Evolutionary conservation across 2,329 filamentous ascomycete species (phyloP).

Genomic region (Paracorniculantispora psalliotae): DNA sequence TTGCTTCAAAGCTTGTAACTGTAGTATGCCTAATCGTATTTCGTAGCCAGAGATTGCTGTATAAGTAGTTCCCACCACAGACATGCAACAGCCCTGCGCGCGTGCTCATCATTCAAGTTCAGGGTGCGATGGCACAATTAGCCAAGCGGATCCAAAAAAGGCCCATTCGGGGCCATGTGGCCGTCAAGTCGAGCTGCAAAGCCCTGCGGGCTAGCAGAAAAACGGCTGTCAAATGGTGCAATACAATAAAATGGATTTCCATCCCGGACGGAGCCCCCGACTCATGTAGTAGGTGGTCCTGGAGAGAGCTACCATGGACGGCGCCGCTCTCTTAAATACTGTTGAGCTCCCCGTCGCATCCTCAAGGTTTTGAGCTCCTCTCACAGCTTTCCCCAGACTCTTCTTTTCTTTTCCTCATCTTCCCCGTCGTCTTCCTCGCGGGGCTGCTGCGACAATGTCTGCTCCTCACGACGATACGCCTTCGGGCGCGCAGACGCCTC

Average conservation of each 20-base stretch:
- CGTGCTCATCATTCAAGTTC: constrained; percentile 1
- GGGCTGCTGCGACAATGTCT: neutral
- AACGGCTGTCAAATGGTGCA: constrained; percentile 7
- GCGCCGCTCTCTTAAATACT: neutral
- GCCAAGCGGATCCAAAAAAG: neutral
- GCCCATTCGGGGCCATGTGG: neutral
- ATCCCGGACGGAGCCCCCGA: neutral
- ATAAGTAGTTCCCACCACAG: neutral
- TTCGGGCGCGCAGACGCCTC: constrained; percentile 5
- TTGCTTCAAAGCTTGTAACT: too few species aligned
- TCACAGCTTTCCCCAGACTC: neutral
- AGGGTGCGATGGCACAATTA: constrained; percentile 14
- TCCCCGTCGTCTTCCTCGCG: neutral
- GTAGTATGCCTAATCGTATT: too few species aligned
- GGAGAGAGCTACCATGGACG: neutral
- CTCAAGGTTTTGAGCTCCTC: neutral
- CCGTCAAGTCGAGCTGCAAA: neutral
- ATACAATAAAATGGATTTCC: constrained; percentile 1
- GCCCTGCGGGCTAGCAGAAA: neutral
- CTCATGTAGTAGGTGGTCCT: neutral
- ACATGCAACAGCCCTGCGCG: neutral
- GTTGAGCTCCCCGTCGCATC: neutral
- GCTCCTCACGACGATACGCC: constrained; percentile 2
- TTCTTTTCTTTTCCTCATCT: neutral
- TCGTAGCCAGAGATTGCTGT: too few species aligned